Base-by-base conservation (phyloP, 495 filamentous ascomycete species). In the Ramalina peruviana region DNA sequence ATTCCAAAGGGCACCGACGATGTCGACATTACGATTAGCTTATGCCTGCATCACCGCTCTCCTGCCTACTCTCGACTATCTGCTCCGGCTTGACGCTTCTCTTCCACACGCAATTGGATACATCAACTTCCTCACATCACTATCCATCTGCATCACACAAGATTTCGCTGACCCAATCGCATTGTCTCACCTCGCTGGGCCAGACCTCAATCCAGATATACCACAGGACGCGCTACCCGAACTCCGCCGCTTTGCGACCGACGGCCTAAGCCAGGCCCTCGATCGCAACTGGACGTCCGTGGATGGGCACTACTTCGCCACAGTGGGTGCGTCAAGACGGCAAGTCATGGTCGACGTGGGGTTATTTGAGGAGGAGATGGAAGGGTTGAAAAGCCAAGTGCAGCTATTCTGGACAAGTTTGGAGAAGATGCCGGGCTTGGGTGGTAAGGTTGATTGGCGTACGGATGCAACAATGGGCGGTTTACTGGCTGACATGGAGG, bases 61-160 rank as follows among this genome's bases (percentile, higher is more conserved):
- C 1, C 60, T 82, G 19, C 66, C 66, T 13, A 46, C 74, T 7
- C 43, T 81, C 1, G 74, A 80, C 49, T 82, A 79, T 56, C 61
- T 81, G 44, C 52, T 69, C 39, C 64, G 69, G 9, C 50, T 61
- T 17, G 64, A 57, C 0, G 60, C 58, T 10, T 19, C 50, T 1
- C 55, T 53, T 15, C 47, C 53, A 6, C 39, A 43, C n/a, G 51
- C 63, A 13, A 45, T 67, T 3, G 40, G 51, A 1, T 59, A 65
- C 40, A 51, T 71, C 11, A 47, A 58, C 6, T 60, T 60, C 48
- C 65, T 75, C 46, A 57, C 49, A 30, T 59, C 59, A 12, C 60
- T 74, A 40, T 58, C 56, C 3, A 36, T 60, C 23, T 64, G 62
- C 43, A 48, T 57, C n/a, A 57, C 63, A 6, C 30, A 33, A 33